Conservation (phyloP, 176 grass and related monocot genomes). For the Puccinellia tenuiflora region DNA sequence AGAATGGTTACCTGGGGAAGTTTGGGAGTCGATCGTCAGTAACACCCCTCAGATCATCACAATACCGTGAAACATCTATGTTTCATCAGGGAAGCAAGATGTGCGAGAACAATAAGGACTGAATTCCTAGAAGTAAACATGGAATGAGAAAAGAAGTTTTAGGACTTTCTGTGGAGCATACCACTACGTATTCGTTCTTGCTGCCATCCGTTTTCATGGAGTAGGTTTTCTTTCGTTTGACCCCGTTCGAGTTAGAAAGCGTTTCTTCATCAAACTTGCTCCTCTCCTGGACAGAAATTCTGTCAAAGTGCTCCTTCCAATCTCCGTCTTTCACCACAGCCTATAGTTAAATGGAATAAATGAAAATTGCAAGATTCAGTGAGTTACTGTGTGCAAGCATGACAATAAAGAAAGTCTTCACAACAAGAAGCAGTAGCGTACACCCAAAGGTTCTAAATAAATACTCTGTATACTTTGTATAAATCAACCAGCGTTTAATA, state of each 20-base stretch:
- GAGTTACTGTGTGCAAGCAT: neutral
- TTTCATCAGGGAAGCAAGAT: neutral
- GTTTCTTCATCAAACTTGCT: slow-evolving; percentile 47
- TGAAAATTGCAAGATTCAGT: neutral
- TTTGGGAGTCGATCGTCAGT: neutral
- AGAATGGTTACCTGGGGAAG: slow-evolving; percentile 27
- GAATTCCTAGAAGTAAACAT: neutral
- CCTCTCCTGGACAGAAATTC: slow-evolving; percentile 26
- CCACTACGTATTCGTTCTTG: slow-evolving; percentile 40
- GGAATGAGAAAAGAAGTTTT: neutral
- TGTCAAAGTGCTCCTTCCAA: slow-evolving; percentile 34
- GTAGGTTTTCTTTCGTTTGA: slow-evolving; percentile 42
- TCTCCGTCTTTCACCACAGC: neutral
- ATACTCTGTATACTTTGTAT: neutral
- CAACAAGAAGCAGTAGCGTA: neutral
- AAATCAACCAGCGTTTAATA: neutral
- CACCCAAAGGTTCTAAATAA: neutral
- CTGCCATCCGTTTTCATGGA: slow-evolving; percentile 27
- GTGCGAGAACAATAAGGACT: neutral
- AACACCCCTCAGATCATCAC: neutral
- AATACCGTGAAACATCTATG: neutral
- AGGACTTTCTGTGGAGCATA: neutral
- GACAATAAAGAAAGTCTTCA: neutral
- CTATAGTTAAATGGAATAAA: neutral
- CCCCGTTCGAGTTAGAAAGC: slow-evolving; percentile 28